Evolutionary conservation across 768 basidiomycete genomes (phyloP).

Genomic region (Goffeauzyma gilvescens): DNA sequence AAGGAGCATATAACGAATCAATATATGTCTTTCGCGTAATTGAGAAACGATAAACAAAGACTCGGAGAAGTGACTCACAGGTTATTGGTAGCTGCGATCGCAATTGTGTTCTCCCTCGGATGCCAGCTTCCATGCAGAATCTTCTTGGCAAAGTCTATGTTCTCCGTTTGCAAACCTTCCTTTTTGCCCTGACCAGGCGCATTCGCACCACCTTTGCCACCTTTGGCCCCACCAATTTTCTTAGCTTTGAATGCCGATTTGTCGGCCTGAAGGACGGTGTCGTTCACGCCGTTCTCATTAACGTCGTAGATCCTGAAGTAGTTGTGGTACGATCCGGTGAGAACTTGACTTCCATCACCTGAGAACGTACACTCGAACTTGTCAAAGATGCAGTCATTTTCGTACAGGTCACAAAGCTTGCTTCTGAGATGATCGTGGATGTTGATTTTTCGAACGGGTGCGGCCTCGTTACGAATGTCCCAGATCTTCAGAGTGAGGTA

Average conservation of each 20-base stretch:
- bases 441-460: constrained; percentile 89
- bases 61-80: constrained; percentile 43
- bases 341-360: constrained; percentile 91
- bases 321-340: constrained; percentile 99
- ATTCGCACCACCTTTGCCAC: constrained; percentile 36
- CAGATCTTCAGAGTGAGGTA: constrained; percentile 97
- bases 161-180: constrained; percentile 55
- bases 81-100: constrained; percentile 97
- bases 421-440: constrained; percentile 95
- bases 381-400: constrained; percentile 99
- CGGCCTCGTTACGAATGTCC: constrained; percentile 98
- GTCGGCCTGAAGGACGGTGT: constrained; percentile 90
- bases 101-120: constrained; percentile 93
- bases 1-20: neutral
- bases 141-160: constrained; percentile 47
- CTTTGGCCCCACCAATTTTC: constrained; percentile 65
- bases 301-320: constrained; percentile 99
- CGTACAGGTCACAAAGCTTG: constrained; percentile 94
- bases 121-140: constrained; percentile 50
- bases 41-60: neutral
- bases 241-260: constrained; percentile 99
- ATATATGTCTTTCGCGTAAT: neutral
- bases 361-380: constrained; percentile 99
- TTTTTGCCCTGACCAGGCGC: constrained; percentile 56
- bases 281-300: constrained; percentile 43